Evolutionary conservation across 805 yeast genomes (phyloP).

Genomic region (Ogataea nitratoaversa): DNA sequence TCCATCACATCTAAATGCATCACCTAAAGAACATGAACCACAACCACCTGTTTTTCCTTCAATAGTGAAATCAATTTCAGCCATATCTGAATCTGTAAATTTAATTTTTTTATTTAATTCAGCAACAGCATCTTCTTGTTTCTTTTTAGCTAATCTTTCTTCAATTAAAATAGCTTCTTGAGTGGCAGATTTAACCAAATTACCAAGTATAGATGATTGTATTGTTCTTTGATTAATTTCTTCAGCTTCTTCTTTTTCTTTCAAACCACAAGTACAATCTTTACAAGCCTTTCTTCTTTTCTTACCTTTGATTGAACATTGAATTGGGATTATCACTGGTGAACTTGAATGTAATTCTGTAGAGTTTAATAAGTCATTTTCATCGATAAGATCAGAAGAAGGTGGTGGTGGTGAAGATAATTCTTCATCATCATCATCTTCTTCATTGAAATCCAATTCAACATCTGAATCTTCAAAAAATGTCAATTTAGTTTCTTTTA

Average conservation of each 20-base stretch:
- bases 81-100: slow-evolving; percentile 62
- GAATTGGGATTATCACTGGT: slow-evolving; percentile 51
- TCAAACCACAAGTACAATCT: slow-evolving; percentile 96
- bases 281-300: slow-evolving; percentile 91
- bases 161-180: slow-evolving; percentile 53
- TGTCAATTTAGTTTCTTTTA: slow-evolving; percentile 44
- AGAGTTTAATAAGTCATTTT: slow-evolving; percentile 43
- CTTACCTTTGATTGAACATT: slow-evolving; percentile 45
- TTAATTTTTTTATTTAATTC: slow-evolving; percentile 15
- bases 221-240: slow-evolving; percentile 38
- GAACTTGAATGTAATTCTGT: slow-evolving; percentile 26
- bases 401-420: background rate
- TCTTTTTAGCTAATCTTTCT: slow-evolving; percentile 36
- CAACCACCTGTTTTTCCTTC: slow-evolving; percentile 97
- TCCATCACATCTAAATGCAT: slow-evolving; percentile 97
- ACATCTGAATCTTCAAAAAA: slow-evolving; percentile 44
- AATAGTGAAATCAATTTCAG: slow-evolving; percentile 93
- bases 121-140: slow-evolving; percentile 28
- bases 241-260: slow-evolving; percentile 77
- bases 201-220: slow-evolving; percentile 42
- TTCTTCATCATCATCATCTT: slow-evolving; percentile 24
- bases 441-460: slow-evolving; percentile 13
- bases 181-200: slow-evolving; percentile 48
- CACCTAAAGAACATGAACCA: slow-evolving; percentile 95
- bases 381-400: slow-evolving; percentile 48